Evolutionary conservation across 345 rosid genomes (phyloP), one percentile per base, ranked within the genome.

Genomic region (Populus simonii): DNA sequence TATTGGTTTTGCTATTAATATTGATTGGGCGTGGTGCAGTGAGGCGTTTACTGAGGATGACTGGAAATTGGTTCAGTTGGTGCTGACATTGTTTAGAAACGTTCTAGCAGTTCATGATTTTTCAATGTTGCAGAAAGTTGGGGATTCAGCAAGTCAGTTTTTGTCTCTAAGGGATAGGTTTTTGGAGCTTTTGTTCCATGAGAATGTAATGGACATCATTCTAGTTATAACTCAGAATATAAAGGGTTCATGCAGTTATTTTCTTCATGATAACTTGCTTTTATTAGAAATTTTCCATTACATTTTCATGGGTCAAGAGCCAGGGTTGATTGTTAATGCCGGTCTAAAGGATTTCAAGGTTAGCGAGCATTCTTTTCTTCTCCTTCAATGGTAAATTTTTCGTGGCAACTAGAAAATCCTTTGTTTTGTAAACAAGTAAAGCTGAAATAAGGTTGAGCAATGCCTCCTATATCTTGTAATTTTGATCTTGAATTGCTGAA

Each of bases 11-110:
- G 35, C 17, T 29, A n/a, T 4, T 39, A 22, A 36, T 17, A 49
- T 27, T 62, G 15, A 11, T 70, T 38, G 3, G 6, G 23, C 43
- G 39, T 20, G 8, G 33, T 57, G 31, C 92, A 96, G 99, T 65
- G 92, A 93, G 69, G 70, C 80, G 59, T 91, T 96, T 81, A 82
- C 86, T 0, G 99, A 96, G 83, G 99, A 96, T 80, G 97, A 96
- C 81, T 96, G 98, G 99, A 96, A 96, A 85, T 80, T 96, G 90
- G 87, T 92, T 80, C 98, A 93, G 88, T 93, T 96, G 51, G 89
- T 93, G 36, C 87, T 96, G 80, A 93, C 98, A 63, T 78, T 93
- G 18, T 92, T 96, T 74, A 88, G 94, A 67, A 96, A 96, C 77
- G 76, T 96, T 74, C 91, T 96, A n/a, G 96, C 99, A 55, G 81